Percentiles rank a stretch among this genome's conserved stretches.
phyloP scores from a whole-genome alignment of 1,284 basidiomycete genomes.

The Trichosporon faecale region DNA sequence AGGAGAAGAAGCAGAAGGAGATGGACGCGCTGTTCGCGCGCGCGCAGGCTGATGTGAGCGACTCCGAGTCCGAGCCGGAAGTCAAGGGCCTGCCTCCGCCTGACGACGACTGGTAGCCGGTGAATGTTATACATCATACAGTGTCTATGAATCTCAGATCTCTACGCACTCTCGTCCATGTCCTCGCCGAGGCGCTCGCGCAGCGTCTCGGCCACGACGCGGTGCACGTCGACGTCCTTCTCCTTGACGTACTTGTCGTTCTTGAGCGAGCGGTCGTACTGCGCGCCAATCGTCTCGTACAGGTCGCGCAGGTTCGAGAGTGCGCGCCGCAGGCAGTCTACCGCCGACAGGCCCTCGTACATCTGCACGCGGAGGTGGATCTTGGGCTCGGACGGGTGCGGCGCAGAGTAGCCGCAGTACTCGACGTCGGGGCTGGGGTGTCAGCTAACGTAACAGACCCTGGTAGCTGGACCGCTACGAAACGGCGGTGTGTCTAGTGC shows the following conservation, averaged over 20 bases:
- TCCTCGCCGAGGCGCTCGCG: slow-evolving; percentile 34
- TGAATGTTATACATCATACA: slow-evolving; percentile 12
- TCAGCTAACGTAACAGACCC: slow-evolving; percentile 16
- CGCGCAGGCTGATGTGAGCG: slow-evolving; percentile 43
- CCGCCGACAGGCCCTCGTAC: slow-evolving; percentile 80
- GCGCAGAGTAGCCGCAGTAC: slow-evolving; percentile 96
- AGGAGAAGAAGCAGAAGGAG: slow-evolving; percentile 42
- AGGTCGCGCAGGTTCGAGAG: slow-evolving; percentile 71
- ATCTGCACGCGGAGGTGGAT: slow-evolving; percentile 97
- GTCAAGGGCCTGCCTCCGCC: slow-evolving; percentile 36
- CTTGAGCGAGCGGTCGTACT: slow-evolving; percentile 55
- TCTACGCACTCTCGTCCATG: slow-evolving; percentile 23
- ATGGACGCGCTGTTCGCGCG: slow-evolving; percentile 49
- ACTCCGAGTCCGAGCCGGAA: slow-evolving; percentile 38
- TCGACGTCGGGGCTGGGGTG: slow-evolving; percentile 87
- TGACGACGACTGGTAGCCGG: slow-evolving; percentile 44
- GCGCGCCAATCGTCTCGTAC: slow-evolving; percentile 64
- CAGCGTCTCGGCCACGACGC: slow-evolving; percentile 43
- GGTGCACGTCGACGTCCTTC: slow-evolving; percentile 48
- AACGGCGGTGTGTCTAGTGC: too few species aligned
- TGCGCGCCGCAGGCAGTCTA: slow-evolving; percentile 70
- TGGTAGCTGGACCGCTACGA: too few species aligned
- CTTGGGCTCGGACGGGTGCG: slow-evolving; percentile 93
- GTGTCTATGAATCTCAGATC: neutral
- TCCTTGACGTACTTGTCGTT: slow-evolving; percentile 44